Conservation (phyloP, 176 grass and related monocot species). For the Musa itinerans region DNA sequence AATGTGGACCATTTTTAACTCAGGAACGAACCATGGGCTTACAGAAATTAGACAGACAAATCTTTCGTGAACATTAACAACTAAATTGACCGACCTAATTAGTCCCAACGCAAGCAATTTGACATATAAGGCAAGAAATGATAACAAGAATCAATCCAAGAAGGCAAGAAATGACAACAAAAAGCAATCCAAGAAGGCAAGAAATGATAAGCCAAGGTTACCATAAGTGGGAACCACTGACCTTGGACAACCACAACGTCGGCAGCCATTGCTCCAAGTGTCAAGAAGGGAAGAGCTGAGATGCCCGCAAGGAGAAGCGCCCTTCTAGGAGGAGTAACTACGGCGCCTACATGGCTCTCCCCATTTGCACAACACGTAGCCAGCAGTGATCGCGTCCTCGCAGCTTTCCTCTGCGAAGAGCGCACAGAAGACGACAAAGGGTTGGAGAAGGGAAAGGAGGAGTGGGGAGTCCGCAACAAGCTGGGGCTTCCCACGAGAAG, state of each 20-base stretch:
- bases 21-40: too few relatives aligned
- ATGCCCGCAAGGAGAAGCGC: conserved; percentile 57
- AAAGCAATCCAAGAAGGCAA: neutral
- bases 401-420: neutral
- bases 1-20: too few relatives aligned
- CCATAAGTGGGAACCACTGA: conserved; percentile 2
- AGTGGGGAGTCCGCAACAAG: neutral
- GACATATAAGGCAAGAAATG: too few relatives aligned
- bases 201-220: neutral
- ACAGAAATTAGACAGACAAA: too few relatives aligned
- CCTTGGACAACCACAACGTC: conserved; percentile 7
- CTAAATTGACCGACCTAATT: too few relatives aligned
- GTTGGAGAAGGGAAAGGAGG: neutral
- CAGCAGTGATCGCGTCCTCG: neutral
- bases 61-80: too few relatives aligned
- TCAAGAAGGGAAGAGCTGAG: conserved; percentile 62
- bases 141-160: neutral
- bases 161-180: neutral
- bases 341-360: neutral
- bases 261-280: conserved; percentile 32
- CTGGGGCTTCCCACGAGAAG: conserved; percentile 1
- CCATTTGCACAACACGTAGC: neutral
- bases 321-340: conserved; percentile 8
- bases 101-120: too few relatives aligned
- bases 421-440: neutral